Base-by-base conservation (phyloP, 1,284 basidiomycete species). In the Apiotrichum mycotoxinovorans region DNA sequence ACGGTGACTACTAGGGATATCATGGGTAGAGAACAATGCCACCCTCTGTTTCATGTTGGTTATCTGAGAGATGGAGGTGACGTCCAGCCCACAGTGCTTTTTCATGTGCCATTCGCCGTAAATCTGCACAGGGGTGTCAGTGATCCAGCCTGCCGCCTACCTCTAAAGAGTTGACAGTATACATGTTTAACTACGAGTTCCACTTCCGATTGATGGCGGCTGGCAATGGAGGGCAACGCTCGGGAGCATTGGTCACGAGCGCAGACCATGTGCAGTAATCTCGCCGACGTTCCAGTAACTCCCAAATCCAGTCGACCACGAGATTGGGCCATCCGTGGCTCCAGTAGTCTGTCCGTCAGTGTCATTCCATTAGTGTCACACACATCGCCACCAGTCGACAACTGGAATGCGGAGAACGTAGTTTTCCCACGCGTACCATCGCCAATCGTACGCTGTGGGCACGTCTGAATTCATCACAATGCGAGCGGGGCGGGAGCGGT, bases 401-500 rank as follows among this genome's bases (percentile, higher is more conserved):
- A 78, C 62, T 33, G 78, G 79, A 45, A 80, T 73, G 22, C 80
- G 71, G 60, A 81, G 67, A 15, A 82, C 68, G 68, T 76, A 79
- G 63, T 81, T 82, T 72, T 77, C 78, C 76, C 81, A 82, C 25
- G 68, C 58, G 59, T 78, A 82, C 71, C 74, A 80, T 49, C 69
- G 66, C 66, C 69, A 72, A 38, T 72, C 66, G 64, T 81, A 81
- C 37, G 69, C 76, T 14, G 69, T 72, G 48, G 75, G 69, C 27
- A 81, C 80, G 30, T 66, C 69, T 30, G 81, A 80, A 62, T 83
- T 83, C 65, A 82, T 77, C 62, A 73, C 76, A 53, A 83, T 80
- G 34, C 73, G 73, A 0, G 78, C 76, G 11, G 67, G 70, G 17
- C 66, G 51, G 15, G 49, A 51, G 34, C 73, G 63, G 44, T 80